Percentiles rank a stretch among this genome's conserved stretches.
phyloP scores from a whole-genome alignment of 768 basidiomycete genomes.

The Pholiota microspora region DNA sequence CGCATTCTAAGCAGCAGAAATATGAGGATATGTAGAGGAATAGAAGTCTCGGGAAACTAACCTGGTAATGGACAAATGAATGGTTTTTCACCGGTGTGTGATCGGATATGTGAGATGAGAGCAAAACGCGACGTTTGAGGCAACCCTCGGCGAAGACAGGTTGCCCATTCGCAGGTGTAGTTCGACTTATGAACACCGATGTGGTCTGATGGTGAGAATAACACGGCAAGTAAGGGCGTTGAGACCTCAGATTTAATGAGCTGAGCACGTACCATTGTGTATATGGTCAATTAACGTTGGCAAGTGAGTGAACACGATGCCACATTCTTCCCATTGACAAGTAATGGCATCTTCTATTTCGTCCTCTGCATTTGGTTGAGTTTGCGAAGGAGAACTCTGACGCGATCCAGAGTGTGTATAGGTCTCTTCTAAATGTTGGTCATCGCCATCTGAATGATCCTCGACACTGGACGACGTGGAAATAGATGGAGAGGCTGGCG shows the following conservation, averaged over 20 bases:
- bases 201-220: slow-evolving; percentile 50
- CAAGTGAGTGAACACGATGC: slow-evolving; percentile 67
- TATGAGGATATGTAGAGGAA: not conserved
- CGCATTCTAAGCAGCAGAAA: slow-evolving; percentile 64
- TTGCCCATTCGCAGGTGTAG: slow-evolving; percentile 89
- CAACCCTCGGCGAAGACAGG: slow-evolving; percentile 76
- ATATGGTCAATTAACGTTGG: slow-evolving; percentile 81
- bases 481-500: slow-evolving; percentile 16
- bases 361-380: slow-evolving; percentile 11
- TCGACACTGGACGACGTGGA: slow-evolving; percentile 31
- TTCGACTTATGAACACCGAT: slow-evolving; percentile 82
- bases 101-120: slow-evolving; percentile 85
- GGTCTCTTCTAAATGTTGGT: slow-evolving; percentile 19
- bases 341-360: slow-evolving; percentile 57
- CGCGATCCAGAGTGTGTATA: slow-evolving; percentile 32
- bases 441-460: slow-evolving; percentile 19
- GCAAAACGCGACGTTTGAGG: slow-evolving; percentile 89
- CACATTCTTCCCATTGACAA: slow-evolving; percentile 87
- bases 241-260: no score
- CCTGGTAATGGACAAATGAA: slow-evolving; percentile 82
- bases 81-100: slow-evolving; percentile 94
- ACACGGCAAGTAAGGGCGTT: no score
- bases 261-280: slow-evolving; percentile 63
- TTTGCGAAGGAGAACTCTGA: slow-evolving; percentile 34
- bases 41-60: slow-evolving; percentile 31